Base-by-base conservation (phyloP, 148 eudicot species). In the Nepenthes gracilis region DNA sequence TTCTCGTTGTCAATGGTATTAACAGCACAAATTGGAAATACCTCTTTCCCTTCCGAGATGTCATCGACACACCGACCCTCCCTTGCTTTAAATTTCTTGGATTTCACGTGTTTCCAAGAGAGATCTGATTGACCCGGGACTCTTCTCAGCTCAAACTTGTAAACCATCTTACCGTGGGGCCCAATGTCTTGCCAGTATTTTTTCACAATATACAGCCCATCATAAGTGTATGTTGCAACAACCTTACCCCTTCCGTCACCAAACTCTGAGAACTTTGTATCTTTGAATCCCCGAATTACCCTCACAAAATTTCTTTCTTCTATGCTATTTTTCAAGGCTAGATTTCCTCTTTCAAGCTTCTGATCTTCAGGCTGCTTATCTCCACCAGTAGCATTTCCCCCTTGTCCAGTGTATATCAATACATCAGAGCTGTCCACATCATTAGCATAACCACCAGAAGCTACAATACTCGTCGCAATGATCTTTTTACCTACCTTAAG, bases 331-430 rank as follows among this genome's bases (percentile, higher is more conserved):
- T 75, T 75, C 56, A 91, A 50, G 14, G 96, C 93, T 48, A 91
- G 64, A 65, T 91, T 91, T 40, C 90, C 97, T 58, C 86, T 75
- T 67, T 78, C 93, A 61, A 91, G 96, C 64, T 88, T 87, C 75
- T 91, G 97, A 64, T 91, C 93, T 65, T 80, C 84, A 36, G 80
- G 78, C 58, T 67, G 53, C 79, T 85, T 91, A 64, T 72, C 70
- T 33, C 68, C 67, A 12, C 81, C 82, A 4, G 68, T 55, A 6
- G 62, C 49, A 58, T 76, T 77, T 63, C 95, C 95, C 45, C 97
- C 97, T 66, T 84, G 86, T 53, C 95, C 97, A 35, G 83, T 80
- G 69, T 84, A 90, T 54, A 75, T 77, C 61, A 90, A 71, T 36
- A 75, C 74, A 68, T 90, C 88, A 13, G 90, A 66, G 68, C 76